phyloP scores from a whole-genome alignment of 306 rosid species.

The Mimosa bimucronata region DNA sequence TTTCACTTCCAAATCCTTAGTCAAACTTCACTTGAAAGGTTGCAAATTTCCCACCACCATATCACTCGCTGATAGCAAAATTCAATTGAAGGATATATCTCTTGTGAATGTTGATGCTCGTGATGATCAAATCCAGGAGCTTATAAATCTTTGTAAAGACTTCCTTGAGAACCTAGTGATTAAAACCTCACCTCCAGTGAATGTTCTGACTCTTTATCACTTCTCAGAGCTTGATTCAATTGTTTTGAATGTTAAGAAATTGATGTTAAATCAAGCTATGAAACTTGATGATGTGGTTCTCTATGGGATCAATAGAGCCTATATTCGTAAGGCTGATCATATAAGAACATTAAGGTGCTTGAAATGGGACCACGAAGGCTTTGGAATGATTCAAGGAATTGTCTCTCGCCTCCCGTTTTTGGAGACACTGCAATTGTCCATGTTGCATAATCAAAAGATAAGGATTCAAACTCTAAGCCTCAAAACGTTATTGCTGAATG shows the following conservation, averaged over 20 bases:
- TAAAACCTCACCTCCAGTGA: neutral
- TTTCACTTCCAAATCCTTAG: constrained; percentile 8
- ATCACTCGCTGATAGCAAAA: neutral
- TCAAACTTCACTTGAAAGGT: neutral
- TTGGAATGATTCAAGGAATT: neutral
- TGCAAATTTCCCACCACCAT: neutral
- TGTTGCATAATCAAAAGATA: neutral
- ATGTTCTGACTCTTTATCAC: neutral
- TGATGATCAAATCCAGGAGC: constrained; percentile 4
- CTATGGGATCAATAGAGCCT: neutral
- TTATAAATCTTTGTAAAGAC: neutral
- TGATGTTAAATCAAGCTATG: neutral
- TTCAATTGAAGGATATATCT: neutral
- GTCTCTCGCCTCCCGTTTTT: neutral
- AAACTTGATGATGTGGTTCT: neutral
- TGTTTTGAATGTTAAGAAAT: neutral
- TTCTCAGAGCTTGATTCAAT: neutral
- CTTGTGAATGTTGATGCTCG: neutral
- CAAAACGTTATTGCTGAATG: neutral
- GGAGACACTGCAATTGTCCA: neutral
- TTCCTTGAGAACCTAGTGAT: neutral
- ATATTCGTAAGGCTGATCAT: neutral
- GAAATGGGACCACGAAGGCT: too few relatives aligned
- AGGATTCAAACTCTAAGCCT: neutral
- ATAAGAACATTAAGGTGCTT: neutral